Conservation (phyloP, 2,329 filamentous ascomycete genomes). For the Periconia sp. region DNA sequence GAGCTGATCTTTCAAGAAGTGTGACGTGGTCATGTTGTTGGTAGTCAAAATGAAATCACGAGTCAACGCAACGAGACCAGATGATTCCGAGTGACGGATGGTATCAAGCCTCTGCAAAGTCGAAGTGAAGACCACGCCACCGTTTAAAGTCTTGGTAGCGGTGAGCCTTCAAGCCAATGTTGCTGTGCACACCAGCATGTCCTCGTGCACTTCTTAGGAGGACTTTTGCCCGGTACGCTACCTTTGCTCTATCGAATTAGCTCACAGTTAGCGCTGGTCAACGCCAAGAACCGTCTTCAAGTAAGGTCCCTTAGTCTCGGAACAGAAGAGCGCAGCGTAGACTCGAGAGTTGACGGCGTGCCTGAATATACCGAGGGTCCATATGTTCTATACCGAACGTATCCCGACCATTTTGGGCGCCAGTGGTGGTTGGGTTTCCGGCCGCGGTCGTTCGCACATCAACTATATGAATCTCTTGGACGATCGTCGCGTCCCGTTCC, state of each 20-base stretch:
- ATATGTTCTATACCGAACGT: not conserved
- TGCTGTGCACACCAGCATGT: too few relatives aligned
- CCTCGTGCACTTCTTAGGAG: too few relatives aligned
- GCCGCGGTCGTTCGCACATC: conserved; percentile 1
- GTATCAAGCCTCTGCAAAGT: too few relatives aligned
- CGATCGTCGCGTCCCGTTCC: not conserved
- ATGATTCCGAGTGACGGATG: too few relatives aligned
- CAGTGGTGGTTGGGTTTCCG: not conserved
- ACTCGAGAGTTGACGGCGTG: not conserved
- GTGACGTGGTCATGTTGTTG: too few relatives aligned
- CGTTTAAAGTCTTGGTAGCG: too few relatives aligned
- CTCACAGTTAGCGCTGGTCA: conserved; percentile 1
- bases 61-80: too few relatives aligned
- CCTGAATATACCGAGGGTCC: not conserved
- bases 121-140: too few relatives aligned
- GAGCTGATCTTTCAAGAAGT: too few relatives aligned
- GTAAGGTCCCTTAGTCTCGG: not conserved
- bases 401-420: not conserved
- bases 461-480: not conserved
- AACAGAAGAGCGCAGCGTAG: not conserved
- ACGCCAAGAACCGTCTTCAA: not conserved
- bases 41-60: too few relatives aligned
- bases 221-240: too few relatives aligned
- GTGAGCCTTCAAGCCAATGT: too few relatives aligned
- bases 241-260: not conserved